These are phyloP conservation scores for Erodium trifolium DNA, from an alignment of 441 rosid genomes.

Conservation along the genomic window DNA sequence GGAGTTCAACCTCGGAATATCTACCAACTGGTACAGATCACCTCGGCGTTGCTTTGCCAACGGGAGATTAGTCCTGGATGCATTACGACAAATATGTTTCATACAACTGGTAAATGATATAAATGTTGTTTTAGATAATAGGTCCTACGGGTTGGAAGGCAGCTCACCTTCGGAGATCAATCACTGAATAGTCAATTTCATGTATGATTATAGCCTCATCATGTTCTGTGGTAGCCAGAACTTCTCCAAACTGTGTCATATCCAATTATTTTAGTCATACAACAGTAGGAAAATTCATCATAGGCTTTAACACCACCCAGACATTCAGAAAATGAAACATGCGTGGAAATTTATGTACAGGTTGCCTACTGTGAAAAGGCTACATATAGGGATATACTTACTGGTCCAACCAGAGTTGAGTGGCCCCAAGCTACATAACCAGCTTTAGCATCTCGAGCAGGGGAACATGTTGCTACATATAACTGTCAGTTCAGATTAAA, in stretches of 20 bases:
- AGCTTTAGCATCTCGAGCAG: slow-evolving; percentile 71
- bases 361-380: neutral
- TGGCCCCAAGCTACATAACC: slow-evolving; percentile 98
- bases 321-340: neutral
- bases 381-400: slow-evolving; percentile 27
- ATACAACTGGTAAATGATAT: neutral
- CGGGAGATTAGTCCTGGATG: slow-evolving; percentile 62
- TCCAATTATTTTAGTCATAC: slow-evolving; percentile 6
- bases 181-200: slow-evolving; percentile 67
- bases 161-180: slow-evolving; percentile 65
- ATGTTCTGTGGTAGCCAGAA: slow-evolving; percentile 76
- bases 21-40: slow-evolving; percentile 88
- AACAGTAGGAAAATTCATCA: no score
- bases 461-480: slow-evolving; percentile 91
- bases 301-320: neutral
- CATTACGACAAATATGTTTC: neutral
- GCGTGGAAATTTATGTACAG: neutral
- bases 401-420: slow-evolving; percentile 89
- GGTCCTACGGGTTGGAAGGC: slow-evolving; percentile 2
- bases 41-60: slow-evolving; percentile 66
- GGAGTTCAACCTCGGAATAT: slow-evolving; percentile 48
- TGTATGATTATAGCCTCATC: slow-evolving; percentile 66
- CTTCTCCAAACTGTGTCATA: slow-evolving; percentile 77
- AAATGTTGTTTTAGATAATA: neutral
- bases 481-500: slow-evolving; percentile 37